A percentile compares a stretch with the other conserved stretches of the same genome.
Evolutionary conservation across 2,329 filamentous ascomycete genomes (phyloP).

Genomic region (Paracoccidioides lutzii): DNA sequence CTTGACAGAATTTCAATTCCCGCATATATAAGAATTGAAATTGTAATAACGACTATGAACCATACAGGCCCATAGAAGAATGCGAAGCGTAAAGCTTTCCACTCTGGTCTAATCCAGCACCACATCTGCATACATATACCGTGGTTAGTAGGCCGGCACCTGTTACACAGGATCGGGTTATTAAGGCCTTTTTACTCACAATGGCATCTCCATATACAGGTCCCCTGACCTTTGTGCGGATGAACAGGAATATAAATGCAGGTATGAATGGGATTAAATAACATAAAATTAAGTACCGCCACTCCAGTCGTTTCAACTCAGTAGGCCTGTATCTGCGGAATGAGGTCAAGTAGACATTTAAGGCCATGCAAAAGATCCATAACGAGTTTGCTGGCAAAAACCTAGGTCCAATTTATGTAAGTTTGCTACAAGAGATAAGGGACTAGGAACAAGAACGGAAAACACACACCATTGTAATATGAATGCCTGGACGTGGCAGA

Average conservation of each 20-base stretch:
- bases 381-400: slow-evolving; percentile 65
- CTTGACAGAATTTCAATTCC: slow-evolving; percentile 37
- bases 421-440: background rate
- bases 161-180: background rate
- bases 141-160: background rate
- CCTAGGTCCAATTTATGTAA: slow-evolving; percentile 32
- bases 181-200: slow-evolving; percentile 23
- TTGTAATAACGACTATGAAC: slow-evolving; percentile 28
- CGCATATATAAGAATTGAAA: slow-evolving; percentile 29
- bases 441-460: background rate
- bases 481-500: slow-evolving; percentile 67
- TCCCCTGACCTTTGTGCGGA: slow-evolving; percentile 40
- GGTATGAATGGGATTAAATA: slow-evolving; percentile 63
- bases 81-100: slow-evolving; percentile 59
- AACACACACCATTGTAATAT: slow-evolving; percentile 64
- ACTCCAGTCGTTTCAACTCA: slow-evolving; percentile 54
- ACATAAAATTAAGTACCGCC: slow-evolving; percentile 54
- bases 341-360: slow-evolving; percentile 73
- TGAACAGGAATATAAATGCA: slow-evolving; percentile 54
- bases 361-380: slow-evolving; percentile 71
- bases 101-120: slow-evolving; percentile 62
- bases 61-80: slow-evolving; percentile 51
- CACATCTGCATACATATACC: slow-evolving; percentile 43
- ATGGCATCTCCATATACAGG: slow-evolving; percentile 61
- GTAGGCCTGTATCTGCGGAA: slow-evolving; percentile 58